Base-by-base conservation (phyloP, 148 eudicot species). In the Selenicereus undatus region DNA sequence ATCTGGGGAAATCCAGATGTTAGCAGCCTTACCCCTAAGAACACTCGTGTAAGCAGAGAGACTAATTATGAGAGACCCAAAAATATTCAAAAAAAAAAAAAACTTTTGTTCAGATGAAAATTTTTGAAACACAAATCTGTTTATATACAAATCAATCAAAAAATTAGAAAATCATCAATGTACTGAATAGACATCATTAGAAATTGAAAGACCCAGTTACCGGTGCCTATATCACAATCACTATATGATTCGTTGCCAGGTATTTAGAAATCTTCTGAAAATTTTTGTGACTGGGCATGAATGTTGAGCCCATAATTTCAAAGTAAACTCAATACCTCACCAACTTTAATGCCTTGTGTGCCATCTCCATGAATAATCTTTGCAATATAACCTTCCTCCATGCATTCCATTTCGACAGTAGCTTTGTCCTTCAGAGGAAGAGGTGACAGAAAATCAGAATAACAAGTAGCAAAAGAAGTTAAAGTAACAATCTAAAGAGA, bases 311-410 rank as follows among this genome's bases (percentile, higher is more conserved):
- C 14, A 66, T 2, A 66, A 11, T 66, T 56, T 66, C 50, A 76
- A 29, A 73, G 35, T 29, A 30, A 71, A 54, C 11, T 54, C 77
- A 79, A 73, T 90, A 94, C 97, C 97, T 92, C 97, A 17, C 94
- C 97, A 90, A 93, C 97, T 95, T 93, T 73, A 80, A 95, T 90
- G 80, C 92, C 94, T 87, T 91, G 93, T 64, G 90, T 76, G 60
- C 97, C 97, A 72, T 93, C 98, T 64, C 88, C 98, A 32, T 77
- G 89, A 81, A 93, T 48, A 71, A 96, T 96, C 90, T 96, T 93
- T 85, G 99, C 99, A 45, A 93, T 86, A 86, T 87, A 96, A 54
- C 99, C 99, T 68, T 96, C 98, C 88, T 96, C 98, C 99, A 96
- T 93, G 88, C 93, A 90, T 83, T 96, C 99, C 99, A 96, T 91